Evolutionary conservation across 352 stramenopile species (phyloP).

Genomic region (Phytophthora pini): DNA sequence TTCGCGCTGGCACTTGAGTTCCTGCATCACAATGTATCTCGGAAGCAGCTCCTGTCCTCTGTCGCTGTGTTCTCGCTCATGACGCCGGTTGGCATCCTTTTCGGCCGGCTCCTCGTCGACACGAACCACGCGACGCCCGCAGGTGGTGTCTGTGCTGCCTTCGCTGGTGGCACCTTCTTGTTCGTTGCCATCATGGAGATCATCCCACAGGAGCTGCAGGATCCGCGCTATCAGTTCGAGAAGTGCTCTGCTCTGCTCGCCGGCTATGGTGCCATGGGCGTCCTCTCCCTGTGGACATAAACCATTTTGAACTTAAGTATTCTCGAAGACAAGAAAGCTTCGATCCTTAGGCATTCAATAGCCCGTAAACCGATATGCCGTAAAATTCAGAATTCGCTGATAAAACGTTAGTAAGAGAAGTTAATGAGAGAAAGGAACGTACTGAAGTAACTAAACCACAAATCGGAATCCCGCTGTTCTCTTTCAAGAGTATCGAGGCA

Average conservation of each 20-base stretch:
- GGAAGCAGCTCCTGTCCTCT: conserved; percentile 46
- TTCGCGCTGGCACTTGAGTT: conserved; percentile 81
- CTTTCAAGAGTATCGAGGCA: conserved; percentile 8
- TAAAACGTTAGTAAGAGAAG: conserved; percentile 37
- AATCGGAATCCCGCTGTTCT: conserved; percentile 4
- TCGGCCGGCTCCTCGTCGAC: conserved; percentile 64
- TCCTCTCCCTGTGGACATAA: conserved; percentile 81
- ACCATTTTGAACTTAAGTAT: conserved; percentile 29
- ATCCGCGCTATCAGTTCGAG: conserved; percentile 47
- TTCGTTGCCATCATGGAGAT: conserved; percentile 86
- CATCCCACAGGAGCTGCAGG: conserved; percentile 80
- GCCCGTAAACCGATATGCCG: conserved; percentile 20
- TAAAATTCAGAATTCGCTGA: conserved; percentile 27
- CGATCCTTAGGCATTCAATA: conserved; percentile 29
- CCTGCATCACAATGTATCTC: conserved; percentile 60
- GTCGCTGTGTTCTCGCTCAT: conserved; percentile 77
- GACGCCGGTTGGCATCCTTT: conserved; percentile 72
- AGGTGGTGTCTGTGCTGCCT: conserved; percentile 71
- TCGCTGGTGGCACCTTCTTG: conserved; percentile 83
- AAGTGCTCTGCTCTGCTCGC: conserved; percentile 67
- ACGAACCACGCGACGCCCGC: conserved; percentile 48
- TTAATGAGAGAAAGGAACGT: conserved; percentile 34
- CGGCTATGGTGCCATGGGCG: conserved; percentile 67
- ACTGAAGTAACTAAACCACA: conserved; percentile 28
- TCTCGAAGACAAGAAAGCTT: conserved; percentile 34